phyloP scores from a whole-genome alignment of 768 basidiomycete genomes.

The Megacollybia marginata region DNA sequence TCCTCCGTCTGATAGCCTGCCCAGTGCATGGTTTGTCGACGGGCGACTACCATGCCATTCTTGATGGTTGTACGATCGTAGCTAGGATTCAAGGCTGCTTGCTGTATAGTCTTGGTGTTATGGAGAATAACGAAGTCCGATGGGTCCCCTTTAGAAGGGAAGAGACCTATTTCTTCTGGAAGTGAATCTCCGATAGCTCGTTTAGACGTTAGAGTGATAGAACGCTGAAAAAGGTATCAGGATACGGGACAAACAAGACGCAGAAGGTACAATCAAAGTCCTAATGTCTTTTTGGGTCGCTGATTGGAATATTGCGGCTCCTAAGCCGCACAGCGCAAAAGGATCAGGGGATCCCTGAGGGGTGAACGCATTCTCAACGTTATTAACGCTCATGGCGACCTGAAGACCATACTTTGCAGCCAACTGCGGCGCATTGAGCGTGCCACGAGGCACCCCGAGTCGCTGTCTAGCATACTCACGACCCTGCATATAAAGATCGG shows the following conservation, averaged over 20 bases:
- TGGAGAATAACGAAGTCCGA: conserved; percentile 59
- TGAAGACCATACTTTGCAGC: conserved; percentile 35
- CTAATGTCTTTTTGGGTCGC: conserved; percentile 39
- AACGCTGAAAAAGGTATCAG: conserved; percentile 26
- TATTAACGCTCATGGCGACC: conserved; percentile 55
- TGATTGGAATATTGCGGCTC: conserved; percentile 52
- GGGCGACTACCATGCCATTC: not conserved
- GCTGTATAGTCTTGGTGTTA: conserved; percentile 33
- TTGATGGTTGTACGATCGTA: conserved; percentile 43
- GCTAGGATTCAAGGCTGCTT: conserved; percentile 41
- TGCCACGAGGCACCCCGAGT: conserved; percentile 41
- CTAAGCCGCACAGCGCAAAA: conserved; percentile 49
- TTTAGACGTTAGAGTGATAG: conserved; percentile 48
- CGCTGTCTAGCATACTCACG: conserved; percentile 25
- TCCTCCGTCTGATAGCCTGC: not conserved
- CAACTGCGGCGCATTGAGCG: conserved; percentile 46
- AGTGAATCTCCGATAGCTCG: conserved; percentile 32
- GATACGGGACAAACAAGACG: not conserved
- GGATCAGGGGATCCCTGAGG: conserved; percentile 63
- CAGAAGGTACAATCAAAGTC: conserved; percentile 33
- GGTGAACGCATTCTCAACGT: conserved; percentile 61
- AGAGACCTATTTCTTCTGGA: conserved; percentile 20
- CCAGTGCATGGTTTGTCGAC: too few species aligned
- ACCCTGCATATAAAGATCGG: conserved; percentile 66
- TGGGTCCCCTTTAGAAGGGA: conserved; percentile 30